A percentile compares a stretch with the other conserved stretches of the same genome.
Evolutionary conservation across 1,284 basidiomycete genomes (phyloP).

Genomic region (Rhodofomes roseus): DNA sequence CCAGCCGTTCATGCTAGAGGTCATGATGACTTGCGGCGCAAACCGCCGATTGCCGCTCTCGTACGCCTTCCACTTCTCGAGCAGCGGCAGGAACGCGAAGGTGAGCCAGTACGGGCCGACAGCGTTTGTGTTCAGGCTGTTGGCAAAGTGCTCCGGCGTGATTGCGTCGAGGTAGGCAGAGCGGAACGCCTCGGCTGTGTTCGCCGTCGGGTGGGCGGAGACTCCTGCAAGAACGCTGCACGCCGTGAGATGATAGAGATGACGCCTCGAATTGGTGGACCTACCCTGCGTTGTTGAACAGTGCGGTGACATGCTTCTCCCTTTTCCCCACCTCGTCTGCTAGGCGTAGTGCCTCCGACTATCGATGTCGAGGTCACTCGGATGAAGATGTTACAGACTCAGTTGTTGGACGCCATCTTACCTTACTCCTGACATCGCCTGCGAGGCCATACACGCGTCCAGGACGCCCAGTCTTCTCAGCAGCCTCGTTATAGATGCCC

Average conservation of each 20-base stretch:
- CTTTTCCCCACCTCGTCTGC: slow-evolving; percentile 39
- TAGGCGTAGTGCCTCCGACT: slow-evolving; percentile 44
- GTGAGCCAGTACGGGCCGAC: slow-evolving; percentile 49
- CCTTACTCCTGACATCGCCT: slow-evolving; percentile 45
- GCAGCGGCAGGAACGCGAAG: slow-evolving; percentile 46
- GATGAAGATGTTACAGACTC: neutral
- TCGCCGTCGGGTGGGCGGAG: slow-evolving; percentile 33
- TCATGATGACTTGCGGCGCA: slow-evolving; percentile 48
- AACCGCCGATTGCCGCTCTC: slow-evolving; percentile 29
- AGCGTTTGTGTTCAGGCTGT: slow-evolving; percentile 38
- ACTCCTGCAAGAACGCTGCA: slow-evolving; percentile 13
- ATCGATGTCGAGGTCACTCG: no score
- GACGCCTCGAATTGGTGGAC: slow-evolving; percentile 2
- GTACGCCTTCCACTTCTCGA: slow-evolving; percentile 42
- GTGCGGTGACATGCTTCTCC: slow-evolving; percentile 41
- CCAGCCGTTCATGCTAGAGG: slow-evolving; percentile 53
- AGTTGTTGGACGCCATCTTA: slow-evolving; percentile 11
- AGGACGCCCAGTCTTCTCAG: slow-evolving; percentile 25
- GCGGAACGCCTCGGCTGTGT: slow-evolving; percentile 36
- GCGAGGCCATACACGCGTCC: slow-evolving; percentile 41
- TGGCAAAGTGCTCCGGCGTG: slow-evolving; percentile 36
- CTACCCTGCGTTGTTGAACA: slow-evolving; percentile 39
- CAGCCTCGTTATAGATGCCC: slow-evolving; percentile 37
- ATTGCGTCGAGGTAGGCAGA: slow-evolving; percentile 38
- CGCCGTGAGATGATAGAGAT: neutral